Evolutionary conservation across 768 basidiomycete genomes (phyloP).

Genomic region (Phlebiopsis flavidoalba): DNA sequence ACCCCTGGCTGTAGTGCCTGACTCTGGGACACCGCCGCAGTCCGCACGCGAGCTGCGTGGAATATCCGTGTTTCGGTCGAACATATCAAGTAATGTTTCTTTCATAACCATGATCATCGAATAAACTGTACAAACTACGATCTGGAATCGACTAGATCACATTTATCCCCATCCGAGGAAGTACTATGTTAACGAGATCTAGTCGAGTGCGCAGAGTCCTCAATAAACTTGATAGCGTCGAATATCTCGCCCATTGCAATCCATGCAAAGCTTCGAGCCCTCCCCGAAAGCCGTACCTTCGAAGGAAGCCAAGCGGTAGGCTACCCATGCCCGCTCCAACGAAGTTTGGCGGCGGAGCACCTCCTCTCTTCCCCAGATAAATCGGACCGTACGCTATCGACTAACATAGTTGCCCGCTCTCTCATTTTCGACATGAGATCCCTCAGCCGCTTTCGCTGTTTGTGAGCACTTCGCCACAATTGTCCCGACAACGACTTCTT

Average conservation of each 20-base stretch:
- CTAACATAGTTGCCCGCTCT: conserved; percentile 49
- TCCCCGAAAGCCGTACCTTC: conserved; percentile 39
- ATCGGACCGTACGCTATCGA: conserved; percentile 42
- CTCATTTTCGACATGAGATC: conserved; percentile 51
- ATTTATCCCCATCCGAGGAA: neutral
- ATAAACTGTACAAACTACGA: neutral
- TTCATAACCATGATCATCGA: too few species aligned
- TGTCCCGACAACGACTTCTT: conserved; percentile 61
- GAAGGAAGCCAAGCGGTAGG: conserved; percentile 42
- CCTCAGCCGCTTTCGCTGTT: conserved; percentile 42
- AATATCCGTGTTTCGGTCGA: too few species aligned
- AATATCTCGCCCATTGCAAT: conserved; percentile 53
- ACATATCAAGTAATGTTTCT: too few species aligned
- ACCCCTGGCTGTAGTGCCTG: too few species aligned
- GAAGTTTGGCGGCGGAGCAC: conserved; percentile 30
- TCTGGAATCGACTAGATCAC: neutral
- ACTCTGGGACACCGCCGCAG: too few species aligned
- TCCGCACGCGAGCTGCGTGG: too few species aligned
- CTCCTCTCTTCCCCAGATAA: conserved; percentile 46
- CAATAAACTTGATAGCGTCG: conserved; percentile 42
- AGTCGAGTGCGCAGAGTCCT: conserved; percentile 19
- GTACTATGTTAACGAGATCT: neutral
- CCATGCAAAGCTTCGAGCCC: conserved; percentile 57
- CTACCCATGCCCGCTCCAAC: conserved; percentile 48
- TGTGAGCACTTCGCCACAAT: conserved; percentile 61